A percentile compares a stretch with the other conserved stretches of the same genome.
These are phyloP conservation scores for Tetradesmus lagerheimii DNA, from an alignment of 139 green algal genomes.

Conservation along the genomic window DNA sequence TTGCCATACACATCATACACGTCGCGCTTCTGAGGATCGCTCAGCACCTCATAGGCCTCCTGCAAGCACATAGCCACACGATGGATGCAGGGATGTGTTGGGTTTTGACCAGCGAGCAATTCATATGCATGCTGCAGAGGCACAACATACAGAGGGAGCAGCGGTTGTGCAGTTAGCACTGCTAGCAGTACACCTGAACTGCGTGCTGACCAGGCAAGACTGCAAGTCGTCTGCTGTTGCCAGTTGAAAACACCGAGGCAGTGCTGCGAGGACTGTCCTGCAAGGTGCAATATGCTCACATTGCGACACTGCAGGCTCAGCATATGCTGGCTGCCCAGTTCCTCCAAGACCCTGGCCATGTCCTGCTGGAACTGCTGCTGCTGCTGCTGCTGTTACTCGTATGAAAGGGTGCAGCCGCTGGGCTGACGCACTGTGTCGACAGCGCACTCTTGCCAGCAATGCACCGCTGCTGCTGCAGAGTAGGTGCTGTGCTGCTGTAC, in stretches of 20 bases:
- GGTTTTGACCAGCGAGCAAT: background rate
- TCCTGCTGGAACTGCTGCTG: background rate
- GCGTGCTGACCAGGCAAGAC: background rate
- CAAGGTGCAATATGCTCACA: too few relatives aligned
- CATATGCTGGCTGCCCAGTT: too few relatives aligned
- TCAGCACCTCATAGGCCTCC: constrained; percentile 53
- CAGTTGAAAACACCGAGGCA: too few relatives aligned
- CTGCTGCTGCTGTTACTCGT: background rate
- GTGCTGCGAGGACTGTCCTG: too few relatives aligned
- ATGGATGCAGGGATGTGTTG: background rate
- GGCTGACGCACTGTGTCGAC: too few relatives aligned
- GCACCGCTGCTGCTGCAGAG: too few relatives aligned
- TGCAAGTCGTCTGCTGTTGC: too few relatives aligned
- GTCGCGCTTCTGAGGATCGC: constrained; percentile 53
- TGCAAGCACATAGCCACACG: background rate
- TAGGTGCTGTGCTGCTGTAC: background rate
- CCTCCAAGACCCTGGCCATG: too few relatives aligned
- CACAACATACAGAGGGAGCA: background rate
- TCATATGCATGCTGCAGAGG: background rate
- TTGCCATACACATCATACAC: constrained; percentile 63
- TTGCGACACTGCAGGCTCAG: too few relatives aligned
- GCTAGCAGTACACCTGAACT: background rate
- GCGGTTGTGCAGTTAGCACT: background rate
- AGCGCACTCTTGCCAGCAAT: too few relatives aligned
- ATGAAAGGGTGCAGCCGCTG: too few relatives aligned